Conservation (phyloP, 2,329 filamentous ascomycete species). For the Aspergillus sp. region DNA sequence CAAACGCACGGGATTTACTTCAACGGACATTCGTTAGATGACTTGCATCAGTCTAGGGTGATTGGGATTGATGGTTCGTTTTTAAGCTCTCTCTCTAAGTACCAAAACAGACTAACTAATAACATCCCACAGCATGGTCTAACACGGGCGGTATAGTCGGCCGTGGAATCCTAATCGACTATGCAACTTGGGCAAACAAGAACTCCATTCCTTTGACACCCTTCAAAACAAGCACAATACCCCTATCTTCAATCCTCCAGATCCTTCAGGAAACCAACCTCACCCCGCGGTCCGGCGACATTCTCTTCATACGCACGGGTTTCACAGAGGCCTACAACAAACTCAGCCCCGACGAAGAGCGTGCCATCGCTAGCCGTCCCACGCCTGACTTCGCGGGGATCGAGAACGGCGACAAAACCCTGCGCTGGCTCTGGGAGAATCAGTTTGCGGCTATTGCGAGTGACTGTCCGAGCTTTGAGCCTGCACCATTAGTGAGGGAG, state of each 20-base stretch:
- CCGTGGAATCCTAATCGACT: conserved; percentile 52
- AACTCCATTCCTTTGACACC: conserved; percentile 39
- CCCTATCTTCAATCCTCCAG: conserved; percentile 43
- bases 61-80: conserved; percentile 43
- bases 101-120: not conserved
- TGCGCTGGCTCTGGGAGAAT: conserved; percentile 60
- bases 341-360: conserved; percentile 38
- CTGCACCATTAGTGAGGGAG: conserved; percentile 36
- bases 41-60: conserved; percentile 35
- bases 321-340: conserved; percentile 49
- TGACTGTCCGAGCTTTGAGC: conserved; percentile 56
- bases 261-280: conserved; percentile 45
- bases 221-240: conserved; percentile 46
- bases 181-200: conserved; percentile 42
- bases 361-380: conserved; percentile 31
- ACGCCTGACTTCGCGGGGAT: conserved; percentile 42
- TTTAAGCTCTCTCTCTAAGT: not conserved
- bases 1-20: conserved; percentile 44
- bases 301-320: conserved; percentile 57
- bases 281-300: conserved; percentile 49
- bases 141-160: conserved; percentile 42
- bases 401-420: conserved; percentile 48
- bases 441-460: conserved; percentile 58
- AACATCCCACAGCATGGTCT: conserved; percentile 30
- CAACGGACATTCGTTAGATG: conserved; percentile 40